Conservation (phyloP, 441 rosid genomes). For the Gossypium schwendimanii region DNA sequence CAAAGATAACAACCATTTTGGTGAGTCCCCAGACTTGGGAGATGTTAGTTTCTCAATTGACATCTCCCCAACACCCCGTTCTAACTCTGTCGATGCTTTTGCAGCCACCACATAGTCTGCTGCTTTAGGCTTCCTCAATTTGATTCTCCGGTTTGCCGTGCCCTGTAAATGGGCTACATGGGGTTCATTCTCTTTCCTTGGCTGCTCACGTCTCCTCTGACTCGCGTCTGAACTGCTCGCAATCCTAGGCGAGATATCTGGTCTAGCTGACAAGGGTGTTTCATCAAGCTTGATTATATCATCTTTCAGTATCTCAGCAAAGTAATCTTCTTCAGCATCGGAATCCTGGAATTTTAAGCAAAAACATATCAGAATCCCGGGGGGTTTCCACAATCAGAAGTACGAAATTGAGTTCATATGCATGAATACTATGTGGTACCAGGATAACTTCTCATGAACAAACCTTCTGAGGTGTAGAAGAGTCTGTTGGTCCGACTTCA, state of each 20-base stretch:
- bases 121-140: constrained; percentile 6
- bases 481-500: constrained; percentile 32
- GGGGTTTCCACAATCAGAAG: neutral
- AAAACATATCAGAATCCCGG: constrained; percentile 6
- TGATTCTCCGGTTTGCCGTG: constrained; percentile 30
- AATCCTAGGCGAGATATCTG: neutral
- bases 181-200: neutral
- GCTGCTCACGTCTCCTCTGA: neutral
- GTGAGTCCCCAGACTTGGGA: constrained; percentile 7
- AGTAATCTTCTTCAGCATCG: constrained; percentile 35
- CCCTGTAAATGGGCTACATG: constrained; percentile 17
- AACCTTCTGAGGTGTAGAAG: constrained; percentile 44
- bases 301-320: constrained; percentile 63
- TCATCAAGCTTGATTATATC: constrained; percentile 69
- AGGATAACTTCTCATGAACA: neutral
- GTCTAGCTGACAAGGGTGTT: neutral
- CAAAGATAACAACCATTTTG: constrained; percentile 11
- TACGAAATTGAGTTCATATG: neutral
- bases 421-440: neutral
- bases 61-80: neutral
- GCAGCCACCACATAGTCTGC: neutral
- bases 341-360: constrained; percentile 32
- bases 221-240: constrained; percentile 4
- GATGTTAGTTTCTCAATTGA: neutral
- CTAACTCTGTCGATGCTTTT: neutral